phyloP scores from a whole-genome alignment of 345 rosid species.

The Brassica nigra region DNA sequence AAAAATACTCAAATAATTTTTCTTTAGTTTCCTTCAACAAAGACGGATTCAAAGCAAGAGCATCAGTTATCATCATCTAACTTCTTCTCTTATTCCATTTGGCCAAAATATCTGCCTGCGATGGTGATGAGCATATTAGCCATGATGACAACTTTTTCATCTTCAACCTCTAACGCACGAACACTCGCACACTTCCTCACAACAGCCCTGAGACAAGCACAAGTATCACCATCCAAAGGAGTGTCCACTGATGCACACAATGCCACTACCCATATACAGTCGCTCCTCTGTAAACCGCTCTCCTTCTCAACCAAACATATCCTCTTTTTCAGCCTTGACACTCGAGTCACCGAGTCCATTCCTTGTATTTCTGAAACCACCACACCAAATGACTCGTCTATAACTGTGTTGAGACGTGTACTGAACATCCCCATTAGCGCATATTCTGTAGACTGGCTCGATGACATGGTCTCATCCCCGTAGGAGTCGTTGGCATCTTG shows the following conservation, averaged over 20 bases:
- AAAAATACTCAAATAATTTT: neutral
- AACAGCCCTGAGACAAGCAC: conserved; percentile 66
- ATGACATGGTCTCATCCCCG: conserved; percentile 27
- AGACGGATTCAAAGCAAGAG: neutral
- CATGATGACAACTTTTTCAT: conserved; percentile 59
- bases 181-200: conserved; percentile 78
- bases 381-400: conserved; percentile 17
- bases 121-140: conserved; percentile 77
- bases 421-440: conserved; percentile 36
- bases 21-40: neutral
- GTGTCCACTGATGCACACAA: conserved; percentile 75
- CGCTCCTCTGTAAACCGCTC: conserved; percentile 46
- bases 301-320: conserved; percentile 52
- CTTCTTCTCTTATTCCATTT: conserved; percentile 47
- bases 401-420: conserved; percentile 25
- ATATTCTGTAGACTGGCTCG: conserved; percentile 34
- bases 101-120: conserved; percentile 77
- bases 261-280: conserved; percentile 73
- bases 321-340: conserved; percentile 63
- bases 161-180: conserved; percentile 62
- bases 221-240: conserved; percentile 68
- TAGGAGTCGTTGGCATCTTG: conserved; percentile 16
- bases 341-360: conserved; percentile 73
- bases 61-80: neutral
- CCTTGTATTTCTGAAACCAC: conserved; percentile 52